Conservation (phyloP, 2,329 filamentous ascomycete genomes). For the Pseudopyricularia cyperi region DNA sequence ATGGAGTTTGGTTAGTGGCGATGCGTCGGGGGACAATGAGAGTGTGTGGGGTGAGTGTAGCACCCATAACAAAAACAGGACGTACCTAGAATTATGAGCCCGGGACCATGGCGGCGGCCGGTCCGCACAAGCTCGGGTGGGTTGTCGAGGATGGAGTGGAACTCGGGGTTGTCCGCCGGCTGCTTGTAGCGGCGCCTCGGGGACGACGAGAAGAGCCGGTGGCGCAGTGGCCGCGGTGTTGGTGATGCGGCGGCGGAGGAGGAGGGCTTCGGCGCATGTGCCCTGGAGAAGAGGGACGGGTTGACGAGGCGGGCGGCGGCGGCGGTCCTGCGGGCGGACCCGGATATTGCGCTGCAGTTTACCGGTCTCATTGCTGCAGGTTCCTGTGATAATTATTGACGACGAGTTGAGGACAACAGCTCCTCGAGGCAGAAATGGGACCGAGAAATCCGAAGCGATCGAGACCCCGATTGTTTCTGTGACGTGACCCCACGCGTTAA, state of each 20-base stretch:
- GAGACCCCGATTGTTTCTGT: not conserved
- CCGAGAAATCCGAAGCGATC: not conserved
- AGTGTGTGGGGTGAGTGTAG: not conserved
- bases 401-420: not conserved
- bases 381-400: too few species aligned
- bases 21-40: not conserved
- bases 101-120: constrained; percentile 61
- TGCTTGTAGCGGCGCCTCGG: constrained; percentile 25
- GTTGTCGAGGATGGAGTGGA: constrained; percentile 77
- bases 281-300: not conserved
- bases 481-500: not conserved
- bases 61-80: not conserved
- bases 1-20: not conserved
- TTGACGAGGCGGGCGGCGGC: not conserved
- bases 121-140: constrained; percentile 69
- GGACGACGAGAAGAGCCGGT: constrained; percentile 16
- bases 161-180: constrained; percentile 63
- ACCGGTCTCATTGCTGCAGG: not conserved
- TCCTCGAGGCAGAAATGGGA: not conserved
- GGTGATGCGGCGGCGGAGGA: not conserved
- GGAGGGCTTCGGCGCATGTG: too few species aligned
- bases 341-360: not conserved
- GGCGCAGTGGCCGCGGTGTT: not conserved
- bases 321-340: not conserved
- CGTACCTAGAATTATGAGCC: constrained; percentile 63